Evolutionary conservation across 768 basidiomycete species (phyloP).

Genomic region (Multifurca ochricompacta): DNA sequence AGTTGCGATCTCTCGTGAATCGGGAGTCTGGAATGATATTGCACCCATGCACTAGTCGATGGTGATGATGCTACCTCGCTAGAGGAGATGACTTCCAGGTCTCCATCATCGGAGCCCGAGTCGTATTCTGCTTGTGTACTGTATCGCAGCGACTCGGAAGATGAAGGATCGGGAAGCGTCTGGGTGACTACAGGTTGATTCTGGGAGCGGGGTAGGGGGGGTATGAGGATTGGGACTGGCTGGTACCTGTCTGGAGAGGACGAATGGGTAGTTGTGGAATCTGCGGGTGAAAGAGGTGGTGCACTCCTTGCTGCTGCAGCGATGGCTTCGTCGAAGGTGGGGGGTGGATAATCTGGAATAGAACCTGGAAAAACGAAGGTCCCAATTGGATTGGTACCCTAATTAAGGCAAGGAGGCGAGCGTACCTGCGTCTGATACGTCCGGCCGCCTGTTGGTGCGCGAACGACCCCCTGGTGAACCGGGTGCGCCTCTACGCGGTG

Average conservation of each 20-base stretch:
- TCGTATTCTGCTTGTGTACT: slow-evolving; percentile 21
- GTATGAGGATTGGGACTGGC: slow-evolving; percentile 16
- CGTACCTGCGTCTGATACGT: slow-evolving; percentile 29
- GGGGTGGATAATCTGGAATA: slow-evolving; percentile 60
- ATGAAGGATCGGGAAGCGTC: slow-evolving; percentile 1
- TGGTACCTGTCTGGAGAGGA: slow-evolving; percentile 12
- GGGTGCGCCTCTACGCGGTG: slow-evolving; percentile 14
- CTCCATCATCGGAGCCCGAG: slow-evolving; percentile 19
- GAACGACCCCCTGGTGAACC: slow-evolving; percentile 15
- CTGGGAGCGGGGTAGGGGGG: slow-evolving; percentile 15
- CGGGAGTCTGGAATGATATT: slow-evolving; percentile 1
- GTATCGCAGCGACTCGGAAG: slow-evolving; percentile 13
- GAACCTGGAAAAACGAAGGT: slow-evolving; percentile 17
- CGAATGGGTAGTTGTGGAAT: slow-evolving; percentile 4
- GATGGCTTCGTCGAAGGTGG: slow-evolving; percentile 65
- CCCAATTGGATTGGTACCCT: neutral
- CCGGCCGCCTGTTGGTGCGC: slow-evolving; percentile 20
- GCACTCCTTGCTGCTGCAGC: slow-evolving; percentile 17
- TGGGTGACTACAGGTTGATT: slow-evolving; percentile 11
- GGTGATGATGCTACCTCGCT: slow-evolving; percentile 12
- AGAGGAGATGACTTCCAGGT: slow-evolving; percentile 19
- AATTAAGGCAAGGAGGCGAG: neutral
- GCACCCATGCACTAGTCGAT: slow-evolving; percentile 12
- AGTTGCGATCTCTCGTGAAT: neutral
- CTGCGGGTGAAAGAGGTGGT: slow-evolving; percentile 13